Evolutionary conservation across 2,329 filamentous ascomycete genomes (phyloP).

Genomic region (Xylaria sp.): DNA sequence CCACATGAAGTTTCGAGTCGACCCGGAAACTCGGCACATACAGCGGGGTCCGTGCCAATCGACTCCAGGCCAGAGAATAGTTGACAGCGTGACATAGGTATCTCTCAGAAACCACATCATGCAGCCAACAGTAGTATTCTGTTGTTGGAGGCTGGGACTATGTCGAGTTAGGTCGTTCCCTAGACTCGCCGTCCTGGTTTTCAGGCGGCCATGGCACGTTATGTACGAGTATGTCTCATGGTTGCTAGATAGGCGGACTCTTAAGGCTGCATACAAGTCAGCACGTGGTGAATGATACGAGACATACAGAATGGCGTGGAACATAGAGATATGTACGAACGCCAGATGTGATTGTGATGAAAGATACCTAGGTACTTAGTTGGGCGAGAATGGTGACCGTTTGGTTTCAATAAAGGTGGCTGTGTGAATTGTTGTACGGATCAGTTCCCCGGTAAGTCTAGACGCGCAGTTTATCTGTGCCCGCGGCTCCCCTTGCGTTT

Average conservation of each 20-base stretch:
- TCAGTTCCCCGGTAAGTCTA: neutral
- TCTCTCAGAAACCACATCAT: neutral
- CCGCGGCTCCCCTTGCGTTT: neutral
- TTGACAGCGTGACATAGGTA: neutral
- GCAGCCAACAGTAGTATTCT: neutral
- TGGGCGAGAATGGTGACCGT: neutral
- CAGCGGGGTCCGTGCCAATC: neutral
- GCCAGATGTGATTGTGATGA: neutral
- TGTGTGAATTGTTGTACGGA: neutral
- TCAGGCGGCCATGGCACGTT: neutral
- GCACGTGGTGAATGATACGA: neutral
- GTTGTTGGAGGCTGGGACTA: neutral
- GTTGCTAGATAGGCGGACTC: neutral
- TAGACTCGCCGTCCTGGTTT: neutral
- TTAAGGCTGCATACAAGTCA: neutral
- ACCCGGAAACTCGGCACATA: too few relatives aligned
- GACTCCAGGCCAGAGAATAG: too few relatives aligned
- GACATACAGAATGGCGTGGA: neutral
- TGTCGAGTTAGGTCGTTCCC: neutral
- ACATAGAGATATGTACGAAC: too few relatives aligned
- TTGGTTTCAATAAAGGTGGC: neutral
- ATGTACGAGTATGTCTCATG: neutral
- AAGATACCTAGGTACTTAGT: neutral
- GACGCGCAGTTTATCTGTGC: too few relatives aligned
- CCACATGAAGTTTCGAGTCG: neutral